Conservation (phyloP, 1,284 basidiomycete genomes). For the Ustilago crameri region DNA sequence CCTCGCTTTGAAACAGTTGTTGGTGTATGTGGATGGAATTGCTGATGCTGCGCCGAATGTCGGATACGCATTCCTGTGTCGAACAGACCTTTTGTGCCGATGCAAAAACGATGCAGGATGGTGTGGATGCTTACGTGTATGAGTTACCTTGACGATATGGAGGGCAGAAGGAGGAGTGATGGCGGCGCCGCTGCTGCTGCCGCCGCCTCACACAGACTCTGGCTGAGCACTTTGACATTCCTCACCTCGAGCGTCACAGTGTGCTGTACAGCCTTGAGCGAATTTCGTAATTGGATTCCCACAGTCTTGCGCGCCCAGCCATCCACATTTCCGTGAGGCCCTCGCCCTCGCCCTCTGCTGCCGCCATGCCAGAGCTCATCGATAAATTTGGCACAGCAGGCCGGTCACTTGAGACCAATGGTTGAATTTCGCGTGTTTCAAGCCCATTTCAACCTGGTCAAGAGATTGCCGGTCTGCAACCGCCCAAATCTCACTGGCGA, state of each 20-base stretch:
- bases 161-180: constrained; percentile 36
- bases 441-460: background rate
- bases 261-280: background rate
- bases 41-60: background rate
- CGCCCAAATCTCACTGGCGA: background rate
- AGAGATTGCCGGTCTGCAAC: constrained; percentile 10
- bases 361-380: background rate
- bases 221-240: background rate
- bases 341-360: too few species aligned
- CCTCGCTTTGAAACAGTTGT: too few species aligned
- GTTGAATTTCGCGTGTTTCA: background rate
- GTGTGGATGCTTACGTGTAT: constrained; percentile 46
- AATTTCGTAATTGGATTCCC: background rate
- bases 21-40: background rate
- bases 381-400: background rate
- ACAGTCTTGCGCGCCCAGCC: background rate
- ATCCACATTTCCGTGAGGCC: too few species aligned
- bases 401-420: background rate
- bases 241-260: too few species aligned
- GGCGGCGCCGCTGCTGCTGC: constrained; percentile 4
- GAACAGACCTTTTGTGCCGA: constrained; percentile 15
- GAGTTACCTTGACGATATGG: constrained; percentile 55
- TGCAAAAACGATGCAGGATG: constrained; percentile 2
- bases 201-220: background rate
- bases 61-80: background rate